phyloP scores from a whole-genome alignment of 2,329 filamentous ascomycete species.

The Herpotrichia juniperi region DNA sequence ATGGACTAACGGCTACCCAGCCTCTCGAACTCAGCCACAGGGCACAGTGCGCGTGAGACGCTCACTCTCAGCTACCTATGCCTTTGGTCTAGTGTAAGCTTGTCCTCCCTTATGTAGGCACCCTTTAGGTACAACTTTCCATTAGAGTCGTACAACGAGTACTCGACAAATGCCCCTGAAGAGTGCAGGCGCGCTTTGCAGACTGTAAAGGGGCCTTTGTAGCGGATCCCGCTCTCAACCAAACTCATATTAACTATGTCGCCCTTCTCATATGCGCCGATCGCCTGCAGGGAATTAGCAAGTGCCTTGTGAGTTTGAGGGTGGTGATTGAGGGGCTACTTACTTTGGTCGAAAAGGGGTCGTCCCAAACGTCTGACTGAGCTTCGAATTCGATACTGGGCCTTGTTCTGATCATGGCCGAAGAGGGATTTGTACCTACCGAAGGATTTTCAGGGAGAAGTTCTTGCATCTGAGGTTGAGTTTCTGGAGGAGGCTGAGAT shows the following conservation, averaged over 20 bases:
- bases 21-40: neutral
- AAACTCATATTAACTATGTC: conserved; percentile 35
- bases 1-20: conserved; percentile 23
- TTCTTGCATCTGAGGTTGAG: too few species aligned
- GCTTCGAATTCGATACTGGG: conserved; percentile 19
- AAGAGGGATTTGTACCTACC: too few species aligned
- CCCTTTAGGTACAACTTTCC: conserved; percentile 25
- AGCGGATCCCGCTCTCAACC: conserved; percentile 19
- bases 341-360: conserved; percentile 24
- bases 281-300: conserved; percentile 20
- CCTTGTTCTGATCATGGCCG: conserved; percentile 21
- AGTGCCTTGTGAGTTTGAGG: conserved; percentile 8
- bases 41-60: too few species aligned
- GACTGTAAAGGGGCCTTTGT: conserved; percentile 33
- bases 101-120: conserved; percentile 35
- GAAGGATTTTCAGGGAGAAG: too few species aligned
- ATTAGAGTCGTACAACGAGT: conserved; percentile 29
- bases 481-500: too few species aligned
- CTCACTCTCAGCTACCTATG: neutral
- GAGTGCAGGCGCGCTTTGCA: conserved; percentile 13
- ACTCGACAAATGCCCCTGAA: conserved; percentile 27
- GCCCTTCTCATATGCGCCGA: conserved; percentile 25
- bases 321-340: conserved; percentile 2
- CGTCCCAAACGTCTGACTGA: conserved; percentile 28
- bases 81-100: conserved; percentile 25